Evolutionary conservation across 2,329 filamentous ascomycete species (phyloP).

Genomic region (Penicillium glabrum): DNA sequence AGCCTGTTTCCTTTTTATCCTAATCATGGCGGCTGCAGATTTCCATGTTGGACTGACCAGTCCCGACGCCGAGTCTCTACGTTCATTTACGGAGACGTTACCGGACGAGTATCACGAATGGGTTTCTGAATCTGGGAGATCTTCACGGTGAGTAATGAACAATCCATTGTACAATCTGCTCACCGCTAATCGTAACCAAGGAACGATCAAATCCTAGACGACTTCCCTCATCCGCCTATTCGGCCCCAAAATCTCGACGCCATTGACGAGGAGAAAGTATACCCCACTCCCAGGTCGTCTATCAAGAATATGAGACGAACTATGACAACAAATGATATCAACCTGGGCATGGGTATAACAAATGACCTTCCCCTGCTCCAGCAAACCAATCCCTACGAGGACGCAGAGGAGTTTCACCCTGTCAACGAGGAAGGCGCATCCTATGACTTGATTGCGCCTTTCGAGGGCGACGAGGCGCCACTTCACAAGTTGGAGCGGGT

Average conservation of each 20-base stretch:
- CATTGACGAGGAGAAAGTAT: slow-evolving; percentile 15
- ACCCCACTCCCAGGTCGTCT: slow-evolving; percentile 21
- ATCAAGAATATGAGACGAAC: slow-evolving; percentile 29
- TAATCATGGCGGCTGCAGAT: slow-evolving; percentile 14
- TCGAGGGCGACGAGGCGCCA: slow-evolving; percentile 26
- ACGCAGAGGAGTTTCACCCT: slow-evolving; percentile 27
- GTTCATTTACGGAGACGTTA: slow-evolving; percentile 14
- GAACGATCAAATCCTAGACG: slow-evolving; percentile 20
- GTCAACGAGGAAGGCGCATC: slow-evolving; percentile 34
- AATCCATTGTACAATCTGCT: background rate
- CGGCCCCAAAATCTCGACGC: slow-evolving; percentile 12
- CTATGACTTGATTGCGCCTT: slow-evolving; percentile 37
- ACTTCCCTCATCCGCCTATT: slow-evolving; percentile 26
- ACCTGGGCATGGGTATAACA: slow-evolving; percentile 8
- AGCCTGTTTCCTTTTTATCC: background rate
- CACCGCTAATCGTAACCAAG: background rate
- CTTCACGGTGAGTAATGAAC: slow-evolving; percentile 8
- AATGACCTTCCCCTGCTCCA: slow-evolving; percentile 30
- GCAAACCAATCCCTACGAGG: slow-evolving; percentile 25
- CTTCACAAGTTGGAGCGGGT: slow-evolving; percentile 61
- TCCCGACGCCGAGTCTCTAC: slow-evolving; percentile 19
- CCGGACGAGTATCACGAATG: slow-evolving; percentile 25
- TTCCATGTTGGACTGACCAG: slow-evolving; percentile 12
- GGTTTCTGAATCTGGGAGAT: slow-evolving; percentile 17
- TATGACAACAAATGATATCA: slow-evolving; percentile 23